A percentile compares a stretch with the other conserved stretches of the same genome.
phyloP scores from a whole-genome alignment of 441 rosid genomes.

The Melastoma candidum region DNA sequence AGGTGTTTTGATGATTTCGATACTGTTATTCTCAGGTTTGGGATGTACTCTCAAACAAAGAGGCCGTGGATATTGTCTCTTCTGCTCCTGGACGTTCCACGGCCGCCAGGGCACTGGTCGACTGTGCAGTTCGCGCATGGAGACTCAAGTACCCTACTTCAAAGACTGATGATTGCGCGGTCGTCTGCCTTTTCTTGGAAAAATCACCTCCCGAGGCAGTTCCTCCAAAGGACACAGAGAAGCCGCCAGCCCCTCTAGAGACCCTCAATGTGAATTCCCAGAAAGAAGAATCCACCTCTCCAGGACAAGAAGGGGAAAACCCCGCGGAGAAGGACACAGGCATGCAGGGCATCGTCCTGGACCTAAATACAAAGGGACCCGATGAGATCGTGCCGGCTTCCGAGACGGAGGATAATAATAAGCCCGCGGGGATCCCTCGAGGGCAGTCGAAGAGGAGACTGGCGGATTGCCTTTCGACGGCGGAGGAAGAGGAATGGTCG shows the following conservation, averaged over 20 bases:
- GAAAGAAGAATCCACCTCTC: constrained; percentile 12
- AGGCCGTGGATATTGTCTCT: constrained; percentile 55
- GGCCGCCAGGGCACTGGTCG: constrained; percentile 68
- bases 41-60: constrained; percentile 72
- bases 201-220: constrained; percentile 20
- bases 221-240: constrained; percentile 11
- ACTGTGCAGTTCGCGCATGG: constrained; percentile 65
- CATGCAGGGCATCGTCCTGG: constrained; percentile 11
- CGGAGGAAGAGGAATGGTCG: constrained; percentile 82
- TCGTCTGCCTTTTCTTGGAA: constrained; percentile 54
- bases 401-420: constrained; percentile 33
- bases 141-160: constrained; percentile 67
- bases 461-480: constrained; percentile 57
- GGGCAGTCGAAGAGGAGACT: constrained; percentile 57
- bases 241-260: constrained; percentile 1
- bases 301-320: constrained; percentile 17
- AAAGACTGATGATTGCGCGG: constrained; percentile 67
- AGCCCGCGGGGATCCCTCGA: constrained; percentile 6
- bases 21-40: constrained; percentile 35
- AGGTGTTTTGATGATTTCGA: background rate
- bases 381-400: constrained; percentile 39
- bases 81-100: constrained; percentile 52
- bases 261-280: constrained; percentile 17
- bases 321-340: constrained; percentile 10
- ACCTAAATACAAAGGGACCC: constrained; percentile 11